Conservation (phyloP, 2,329 filamentous ascomycete genomes). For the Diaporthe amygdali region DNA sequence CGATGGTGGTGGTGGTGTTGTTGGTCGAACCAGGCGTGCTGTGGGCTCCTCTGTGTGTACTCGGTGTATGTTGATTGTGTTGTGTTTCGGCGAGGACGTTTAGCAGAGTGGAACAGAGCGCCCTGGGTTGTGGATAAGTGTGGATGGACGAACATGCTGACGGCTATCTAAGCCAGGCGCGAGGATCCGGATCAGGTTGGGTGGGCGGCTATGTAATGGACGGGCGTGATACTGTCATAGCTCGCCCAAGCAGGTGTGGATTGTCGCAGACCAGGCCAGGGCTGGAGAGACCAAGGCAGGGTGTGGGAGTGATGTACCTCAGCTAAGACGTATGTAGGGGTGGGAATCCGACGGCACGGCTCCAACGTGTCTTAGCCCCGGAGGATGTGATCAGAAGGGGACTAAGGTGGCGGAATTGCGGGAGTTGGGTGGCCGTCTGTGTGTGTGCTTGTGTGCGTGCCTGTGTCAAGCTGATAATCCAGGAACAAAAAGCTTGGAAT, state of each 20-base stretch:
- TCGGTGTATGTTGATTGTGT: background rate
- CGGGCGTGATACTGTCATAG: constrained; percentile 26
- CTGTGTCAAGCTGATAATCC: constrained; percentile 3
- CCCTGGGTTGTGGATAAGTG: constrained; percentile 12
- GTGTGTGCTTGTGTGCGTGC: background rate
- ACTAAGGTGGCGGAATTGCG: background rate
- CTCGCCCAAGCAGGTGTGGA: background rate
- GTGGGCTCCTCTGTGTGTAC: background rate
- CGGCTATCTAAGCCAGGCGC: background rate
- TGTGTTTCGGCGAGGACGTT: background rate
- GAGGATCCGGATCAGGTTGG: background rate
- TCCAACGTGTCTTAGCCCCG: constrained; percentile 10
- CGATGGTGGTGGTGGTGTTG: background rate
- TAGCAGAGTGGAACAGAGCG: background rate
- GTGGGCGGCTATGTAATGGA: constrained; percentile 24
- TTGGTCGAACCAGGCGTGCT: background rate
- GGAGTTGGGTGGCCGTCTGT: background rate
- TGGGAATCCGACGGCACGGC: constrained; percentile 1
- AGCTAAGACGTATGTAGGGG: constrained; percentile 4
- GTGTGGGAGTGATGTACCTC: constrained; percentile 7
- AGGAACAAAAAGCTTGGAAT: constrained; percentile 10
- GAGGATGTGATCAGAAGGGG: background rate
- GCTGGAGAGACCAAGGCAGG: background rate
- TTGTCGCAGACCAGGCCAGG: constrained; percentile 14
- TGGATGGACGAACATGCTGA: constrained; percentile 14